Base-by-base conservation (phyloP, 2,329 filamentous ascomycete species). In the Diplodia sapinea region DNA sequence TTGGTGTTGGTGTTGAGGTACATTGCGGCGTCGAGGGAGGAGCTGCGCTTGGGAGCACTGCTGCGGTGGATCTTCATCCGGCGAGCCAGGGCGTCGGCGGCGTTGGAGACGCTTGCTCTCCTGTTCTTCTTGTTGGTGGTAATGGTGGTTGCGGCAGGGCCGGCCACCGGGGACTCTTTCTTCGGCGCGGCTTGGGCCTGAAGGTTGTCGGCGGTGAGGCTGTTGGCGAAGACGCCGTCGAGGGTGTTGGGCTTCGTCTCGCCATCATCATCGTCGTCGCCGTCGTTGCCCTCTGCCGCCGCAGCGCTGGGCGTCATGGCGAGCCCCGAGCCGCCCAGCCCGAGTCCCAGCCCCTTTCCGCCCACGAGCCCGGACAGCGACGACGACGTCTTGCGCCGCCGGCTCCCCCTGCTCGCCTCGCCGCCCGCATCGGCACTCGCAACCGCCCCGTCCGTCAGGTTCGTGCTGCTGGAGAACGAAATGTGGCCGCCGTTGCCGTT, bases 141-240 rank as follows among this genome's bases (percentile, higher is more conserved):
- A 5, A 17, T 13, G 2, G 31, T 17, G 2, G 52, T 9, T 2
- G 51, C 23, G 15, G 26, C 9, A 15, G 9, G 5, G 23, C 31
- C 9, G 31, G 6, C 31, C 23, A 26, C 23, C 23, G 23, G 1
- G 23, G 23, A 26, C 6, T 33, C 9, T 4, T 6, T 36, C 33
- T 36, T 36, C 33, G 33, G 9, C 33, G 33, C 33, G 9, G 33
- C 33, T 6, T 7, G 8, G 51, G 51, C 12, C 5, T 33, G 11
- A 1, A n/a, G 11, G 51, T 54, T 15, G 55, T 43, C 38, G 15
- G 20, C 38, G 13, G 55, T 12, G 38, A 23, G 13, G 20, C 36
- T 59, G 36, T 38, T 59, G 11, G 55, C 40, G 20, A 59, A 59
- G 13, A 59, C 55, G 55, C 36, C 55, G 36, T 59, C 55, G 13